Base-by-base conservation (phyloP, 306 rosid species). In the Prunus padus region DNA sequence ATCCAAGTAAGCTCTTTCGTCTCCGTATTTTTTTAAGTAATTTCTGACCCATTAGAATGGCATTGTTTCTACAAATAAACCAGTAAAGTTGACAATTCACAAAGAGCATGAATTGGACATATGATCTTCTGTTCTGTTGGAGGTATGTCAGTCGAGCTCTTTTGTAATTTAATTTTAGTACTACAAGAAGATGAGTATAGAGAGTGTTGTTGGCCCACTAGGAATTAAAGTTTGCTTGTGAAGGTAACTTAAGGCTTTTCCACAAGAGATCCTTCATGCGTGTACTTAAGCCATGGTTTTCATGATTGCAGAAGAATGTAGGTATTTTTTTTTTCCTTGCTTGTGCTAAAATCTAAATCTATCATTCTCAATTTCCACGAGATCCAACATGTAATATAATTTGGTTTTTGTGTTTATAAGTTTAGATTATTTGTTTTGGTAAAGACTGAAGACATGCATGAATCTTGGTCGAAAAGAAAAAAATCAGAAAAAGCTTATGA, bases 251-350 rank as follows among this genome's bases (percentile, higher is more conserved):
- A 28, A 9, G 67, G 76, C 67, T 57, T 72, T 59, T 59, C 19
- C 55, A 42, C 54, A 72, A 42, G 25, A 44, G 51, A 71, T 44
- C 44, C 56, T 57, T 72, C 67, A 72, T 57, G 76, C 76, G 67
- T 72, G 76, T 72, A 72, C 76, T 42, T 42, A 44, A 44, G 8
- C 56, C 67, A 44, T 33, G 23, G 67, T 56, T 57, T 42, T 72
- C 67, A 72, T 72, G 65, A 72, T 72, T 40, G 42, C 67, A 62
- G 13, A 33, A 11, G 9, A 62, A 1, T 62, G 67, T 62, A 8
- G 67, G 67, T 33, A 5, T 37, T 37, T 5, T 37, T 31, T 62
- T 62, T 51, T 30, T 62, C 15, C 44, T 15, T 62, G 67, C 67
- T 62, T 62, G 67, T 26, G 22, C 12, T 26, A 14, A 28, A 26